These are phyloP conservation scores for Gliomastix tumulicola DNA, from an alignment of 2,329 filamentous ascomycete species.

Conservation along the genomic window DNA sequence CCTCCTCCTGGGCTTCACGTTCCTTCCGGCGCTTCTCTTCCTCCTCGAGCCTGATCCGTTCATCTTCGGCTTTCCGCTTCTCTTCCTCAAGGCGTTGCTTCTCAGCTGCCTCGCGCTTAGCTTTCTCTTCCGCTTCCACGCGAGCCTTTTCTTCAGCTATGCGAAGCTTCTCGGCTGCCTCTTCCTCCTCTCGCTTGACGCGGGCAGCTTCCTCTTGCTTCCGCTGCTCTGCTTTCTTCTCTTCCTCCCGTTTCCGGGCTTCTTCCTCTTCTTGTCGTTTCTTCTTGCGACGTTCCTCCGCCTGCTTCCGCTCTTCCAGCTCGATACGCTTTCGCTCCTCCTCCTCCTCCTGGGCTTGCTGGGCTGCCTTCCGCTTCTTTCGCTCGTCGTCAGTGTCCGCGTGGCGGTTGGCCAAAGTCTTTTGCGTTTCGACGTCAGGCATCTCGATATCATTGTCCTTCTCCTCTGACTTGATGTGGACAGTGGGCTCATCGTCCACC, in stretches of 20 bases:
- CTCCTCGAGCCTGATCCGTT: slow-evolving; percentile 27
- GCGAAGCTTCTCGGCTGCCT: slow-evolving; percentile 15
- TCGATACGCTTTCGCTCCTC: slow-evolving; percentile 10
- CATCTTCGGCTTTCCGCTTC: slow-evolving; percentile 26
- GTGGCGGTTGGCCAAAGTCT: too few relatives aligned
- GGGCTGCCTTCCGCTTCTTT: slow-evolving; percentile 15
- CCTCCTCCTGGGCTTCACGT: slow-evolving; percentile 40
- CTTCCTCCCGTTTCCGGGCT: slow-evolving; percentile 12
- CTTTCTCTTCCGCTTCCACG: slow-evolving; percentile 26
- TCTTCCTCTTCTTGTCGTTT: slow-evolving; percentile 26
- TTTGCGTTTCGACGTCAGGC: slow-evolving; percentile 34
- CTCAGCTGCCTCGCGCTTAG: slow-evolving; percentile 28
- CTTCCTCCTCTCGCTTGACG: slow-evolving; percentile 9
- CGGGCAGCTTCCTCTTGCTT: slow-evolving; percentile 13
- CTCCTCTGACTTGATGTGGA: slow-evolving; percentile 51
- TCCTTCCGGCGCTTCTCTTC: slow-evolving; percentile 11
- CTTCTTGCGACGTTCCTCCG: slow-evolving; percentile 18
- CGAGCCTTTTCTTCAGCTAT: slow-evolving; percentile 40
- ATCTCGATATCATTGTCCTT: slow-evolving; percentile 50
- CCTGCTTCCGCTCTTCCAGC: slow-evolving; percentile 12
- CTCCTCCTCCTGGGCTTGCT: slow-evolving; percentile 15
- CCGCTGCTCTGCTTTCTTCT: slow-evolving; percentile 25
- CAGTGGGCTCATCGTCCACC: too few relatives aligned
- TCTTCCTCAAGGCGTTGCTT: slow-evolving; percentile 29
- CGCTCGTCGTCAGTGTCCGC: slow-evolving; percentile 18